Conservation (phyloP, 768 basidiomycete species). For the Tylopilus cervinicoccineus region DNA sequence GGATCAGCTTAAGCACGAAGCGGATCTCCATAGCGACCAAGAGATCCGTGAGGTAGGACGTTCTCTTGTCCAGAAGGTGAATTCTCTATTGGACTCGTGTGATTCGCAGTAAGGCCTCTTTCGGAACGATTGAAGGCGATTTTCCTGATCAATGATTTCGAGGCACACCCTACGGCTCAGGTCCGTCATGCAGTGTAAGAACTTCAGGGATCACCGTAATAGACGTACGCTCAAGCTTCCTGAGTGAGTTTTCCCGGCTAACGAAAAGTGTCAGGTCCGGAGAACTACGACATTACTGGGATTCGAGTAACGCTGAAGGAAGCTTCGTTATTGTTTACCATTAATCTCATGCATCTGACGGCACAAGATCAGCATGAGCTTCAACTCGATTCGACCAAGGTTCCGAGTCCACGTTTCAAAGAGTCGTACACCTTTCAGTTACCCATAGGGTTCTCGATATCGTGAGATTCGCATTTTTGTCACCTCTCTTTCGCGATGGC, state of each 20-base stretch:
- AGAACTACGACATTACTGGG: conserved; percentile 18
- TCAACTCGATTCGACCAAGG: conserved; percentile 19
- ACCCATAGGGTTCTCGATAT: conserved; percentile 21
- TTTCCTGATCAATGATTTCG: neutral
- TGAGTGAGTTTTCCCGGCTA: neutral
- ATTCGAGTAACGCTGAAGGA: conserved; percentile 15
- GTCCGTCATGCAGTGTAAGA: neutral
- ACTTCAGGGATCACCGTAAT: neutral
- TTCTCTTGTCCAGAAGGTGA: conserved; percentile 17
- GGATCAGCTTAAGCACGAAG: conserved; percentile 13
- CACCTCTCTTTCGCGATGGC: neutral
- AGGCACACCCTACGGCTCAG: conserved; percentile 20
- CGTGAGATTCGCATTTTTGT: conserved; percentile 9
- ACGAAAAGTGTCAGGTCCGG: conserved; percentile 9
- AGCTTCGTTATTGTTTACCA: conserved; percentile 21
- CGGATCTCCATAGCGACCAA: conserved; percentile 13
- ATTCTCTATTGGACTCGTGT: conserved; percentile 15
- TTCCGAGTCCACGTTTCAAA: conserved; percentile 25
- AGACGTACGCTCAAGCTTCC: conserved; percentile 1
- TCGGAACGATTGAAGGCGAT: no score
- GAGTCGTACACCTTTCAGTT: conserved; percentile 24
- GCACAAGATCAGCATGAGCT: conserved; percentile 29
- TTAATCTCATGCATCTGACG: conserved; percentile 28
- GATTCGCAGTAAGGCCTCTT: conserved; percentile 14
- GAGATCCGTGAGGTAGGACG: conserved; percentile 9